A percentile compares a stretch with the other conserved stretches of the same genome.
phyloP scores from a whole-genome alignment of 2,329 filamentous ascomycete species.

The Penicillium griseofulvum region DNA sequence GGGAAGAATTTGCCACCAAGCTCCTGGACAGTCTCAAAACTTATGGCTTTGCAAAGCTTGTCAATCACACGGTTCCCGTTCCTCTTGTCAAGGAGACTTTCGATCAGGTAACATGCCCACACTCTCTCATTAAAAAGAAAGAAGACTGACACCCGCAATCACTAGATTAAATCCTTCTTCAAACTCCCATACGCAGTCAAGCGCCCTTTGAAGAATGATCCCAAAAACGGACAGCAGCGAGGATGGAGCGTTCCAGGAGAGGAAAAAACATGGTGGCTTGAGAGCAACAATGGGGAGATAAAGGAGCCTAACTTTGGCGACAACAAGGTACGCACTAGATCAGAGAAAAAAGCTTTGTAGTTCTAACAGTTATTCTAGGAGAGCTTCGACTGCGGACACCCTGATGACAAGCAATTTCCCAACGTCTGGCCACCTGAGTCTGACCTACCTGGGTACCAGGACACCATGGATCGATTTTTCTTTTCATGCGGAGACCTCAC shows the following conservation, averaged over 20 bases:
- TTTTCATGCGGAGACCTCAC: conserved; percentile 5
- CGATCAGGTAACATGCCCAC: neutral
- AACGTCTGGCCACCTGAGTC: conserved; percentile 7
- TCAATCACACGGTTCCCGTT: neutral
- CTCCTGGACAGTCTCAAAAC: neutral
- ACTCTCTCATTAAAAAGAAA: neutral
- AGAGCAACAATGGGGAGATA: neutral
- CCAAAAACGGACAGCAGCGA: neutral
- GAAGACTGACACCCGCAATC: neutral
- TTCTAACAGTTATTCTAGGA: neutral
- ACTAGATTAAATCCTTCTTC: neutral
- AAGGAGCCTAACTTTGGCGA: neutral
- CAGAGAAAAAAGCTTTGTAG: neutral
- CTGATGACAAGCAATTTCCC: conserved; percentile 5
- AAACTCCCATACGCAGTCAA: neutral
- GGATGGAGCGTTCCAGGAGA: neutral
- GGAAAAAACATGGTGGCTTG: neutral
- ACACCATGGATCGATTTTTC: conserved; percentile 7
- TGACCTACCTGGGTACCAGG: conserved; percentile 4
- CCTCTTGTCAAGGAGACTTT: neutral
- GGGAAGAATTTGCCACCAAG: neutral
- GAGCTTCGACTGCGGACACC: conserved; percentile 7
- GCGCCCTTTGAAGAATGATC: neutral
- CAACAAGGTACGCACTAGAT: neutral
- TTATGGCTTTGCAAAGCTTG: neutral